phyloP scores from a whole-genome alignment of 352 stramenopile species.

The Pythium brassicae region DNA sequence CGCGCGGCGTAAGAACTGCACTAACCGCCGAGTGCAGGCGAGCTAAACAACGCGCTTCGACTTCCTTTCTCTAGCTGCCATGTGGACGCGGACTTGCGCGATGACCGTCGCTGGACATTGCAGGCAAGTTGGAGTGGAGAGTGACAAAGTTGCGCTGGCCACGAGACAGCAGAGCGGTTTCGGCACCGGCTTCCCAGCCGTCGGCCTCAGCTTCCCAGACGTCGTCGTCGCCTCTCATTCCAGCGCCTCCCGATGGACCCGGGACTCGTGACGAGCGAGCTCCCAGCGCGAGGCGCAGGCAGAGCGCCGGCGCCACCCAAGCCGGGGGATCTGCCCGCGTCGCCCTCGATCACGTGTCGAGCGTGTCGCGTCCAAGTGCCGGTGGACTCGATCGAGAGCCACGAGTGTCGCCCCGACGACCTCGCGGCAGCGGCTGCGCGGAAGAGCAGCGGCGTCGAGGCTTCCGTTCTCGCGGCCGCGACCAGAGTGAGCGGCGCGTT shows the following conservation, averaged over 20 bases:
- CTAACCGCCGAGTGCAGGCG: constrained; percentile 1
- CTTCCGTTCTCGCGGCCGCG: neutral
- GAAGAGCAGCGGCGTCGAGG: constrained; percentile 7
- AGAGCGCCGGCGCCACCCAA: constrained; percentile 1
- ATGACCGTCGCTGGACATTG: too few relatives aligned
- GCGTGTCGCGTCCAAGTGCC: constrained; percentile 46
- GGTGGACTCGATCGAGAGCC: constrained; percentile 58
- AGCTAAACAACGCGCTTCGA: neutral
- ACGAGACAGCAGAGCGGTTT: neutral
- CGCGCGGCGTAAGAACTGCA: constrained; percentile 1
- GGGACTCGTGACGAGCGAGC: constrained; percentile 48
- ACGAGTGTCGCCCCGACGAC: constrained; percentile 40
- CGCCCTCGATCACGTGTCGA: constrained; percentile 42
- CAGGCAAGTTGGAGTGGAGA: too few relatives aligned
- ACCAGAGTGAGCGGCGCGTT: constrained; percentile 6
- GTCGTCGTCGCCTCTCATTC: constrained; percentile 5
- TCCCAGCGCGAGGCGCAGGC: neutral
- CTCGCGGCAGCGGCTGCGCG: constrained; percentile 10
- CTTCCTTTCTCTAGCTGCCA: too few relatives aligned
- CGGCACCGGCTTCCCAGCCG: neutral
- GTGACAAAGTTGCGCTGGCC: neutral
- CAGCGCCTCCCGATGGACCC: constrained; percentile 26
- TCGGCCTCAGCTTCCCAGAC: neutral
- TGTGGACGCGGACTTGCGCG: too few relatives aligned
- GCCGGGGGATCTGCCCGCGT: neutral